Evolutionary conservation across 139 green algal genomes (phyloP).

Genomic region (Asterochloris sp.): DNA sequence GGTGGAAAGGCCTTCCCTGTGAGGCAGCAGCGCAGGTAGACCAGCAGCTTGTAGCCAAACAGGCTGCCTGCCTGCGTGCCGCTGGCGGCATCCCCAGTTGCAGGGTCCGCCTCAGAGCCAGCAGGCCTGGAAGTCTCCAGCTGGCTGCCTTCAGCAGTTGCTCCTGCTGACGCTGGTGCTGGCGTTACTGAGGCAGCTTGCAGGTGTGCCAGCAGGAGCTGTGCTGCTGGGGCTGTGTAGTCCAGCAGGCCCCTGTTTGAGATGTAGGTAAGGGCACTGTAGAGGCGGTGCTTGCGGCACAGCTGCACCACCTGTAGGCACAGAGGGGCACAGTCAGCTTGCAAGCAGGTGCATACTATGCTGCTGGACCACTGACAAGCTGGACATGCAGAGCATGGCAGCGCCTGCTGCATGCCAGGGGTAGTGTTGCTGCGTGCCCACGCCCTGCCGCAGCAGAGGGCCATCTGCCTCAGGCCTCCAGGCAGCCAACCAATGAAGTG

Average conservation of each 20-base stretch:
- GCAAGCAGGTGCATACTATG: background rate
- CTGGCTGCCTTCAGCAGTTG: background rate
- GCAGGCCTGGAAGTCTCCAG: background rate
- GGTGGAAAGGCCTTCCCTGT: slow-evolving; percentile 41
- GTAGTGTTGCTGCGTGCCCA: too few relatives aligned
- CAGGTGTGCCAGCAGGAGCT: slow-evolving; percentile 63
- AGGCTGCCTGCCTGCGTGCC: background rate
- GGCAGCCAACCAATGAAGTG: too few relatives aligned
- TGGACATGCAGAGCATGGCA: too few relatives aligned
- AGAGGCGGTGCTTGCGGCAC: slow-evolving; percentile 70
- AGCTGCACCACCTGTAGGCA: slow-evolving; percentile 60
- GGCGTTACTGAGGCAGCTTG: background rate
- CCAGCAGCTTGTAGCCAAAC: slow-evolving; percentile 62
- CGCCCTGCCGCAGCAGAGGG: too few relatives aligned
- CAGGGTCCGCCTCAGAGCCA: background rate
- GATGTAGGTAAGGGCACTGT: slow-evolving; percentile 71
- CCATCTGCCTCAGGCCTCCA: too few relatives aligned
- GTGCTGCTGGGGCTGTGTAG: slow-evolving; percentile 66
- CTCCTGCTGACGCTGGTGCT: background rate
- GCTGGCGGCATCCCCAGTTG: background rate
- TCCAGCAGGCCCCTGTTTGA: slow-evolving; percentile 71
- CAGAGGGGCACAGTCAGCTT: too few relatives aligned
- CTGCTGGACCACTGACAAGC: background rate
- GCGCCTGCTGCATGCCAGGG: too few relatives aligned
- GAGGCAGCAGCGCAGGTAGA: slow-evolving; percentile 60